Evolutionary conservation across 345 rosid species (phyloP), one percentile per base, ranked within the genome.

Genomic region (Moricandia moricandioides): DNA sequence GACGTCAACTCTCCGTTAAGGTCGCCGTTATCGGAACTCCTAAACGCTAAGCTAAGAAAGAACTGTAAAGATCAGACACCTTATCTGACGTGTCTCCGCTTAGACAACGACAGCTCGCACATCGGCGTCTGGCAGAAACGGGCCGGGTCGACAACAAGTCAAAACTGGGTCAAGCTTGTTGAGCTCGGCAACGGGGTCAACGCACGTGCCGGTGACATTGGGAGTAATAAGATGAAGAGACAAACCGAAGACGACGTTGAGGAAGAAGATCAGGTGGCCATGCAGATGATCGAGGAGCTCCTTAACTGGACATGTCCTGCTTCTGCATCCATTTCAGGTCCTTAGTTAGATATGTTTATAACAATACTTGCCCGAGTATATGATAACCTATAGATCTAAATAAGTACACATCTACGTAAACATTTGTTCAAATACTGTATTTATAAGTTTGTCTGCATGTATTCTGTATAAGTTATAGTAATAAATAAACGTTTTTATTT

Each of bases 281-380:
- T 88, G 91, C 93, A 90, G 77, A 88, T 88, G 96, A 84, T 90
- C 43, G 96, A 90, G 71, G 96, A 90, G 67, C 63, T 90, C 16
- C 91, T 88, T 0, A 83, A 80, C 33, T 86, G 90, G 86, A 84
- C 85, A 7, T 85, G 82, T 69, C 82, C 82, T 73, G 40, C 39
- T 31, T 76, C 80, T 69, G 59, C 59, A 18, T 69, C 80, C 45
- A 57, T 64, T 24, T 11, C 37, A 68, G 5, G 45, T 37, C 16
- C 24, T 33, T 16, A 74, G 26, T 5, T 40, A 73, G n/a, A 65
- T n/a, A n/a, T 29, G 8, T 54, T 24, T 3, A 51, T 5, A 27
- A 39, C 14, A 26, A 47, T 47, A n/a, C 17, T 47, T 47, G 6
- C 18, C 18, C 8, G 9, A 14, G 18, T 47, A 47, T n/a, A 47